Evolutionary conservation across 495 filamentous ascomycete genomes (phyloP).

Genomic region (Talaromyces borbonicus): DNA sequence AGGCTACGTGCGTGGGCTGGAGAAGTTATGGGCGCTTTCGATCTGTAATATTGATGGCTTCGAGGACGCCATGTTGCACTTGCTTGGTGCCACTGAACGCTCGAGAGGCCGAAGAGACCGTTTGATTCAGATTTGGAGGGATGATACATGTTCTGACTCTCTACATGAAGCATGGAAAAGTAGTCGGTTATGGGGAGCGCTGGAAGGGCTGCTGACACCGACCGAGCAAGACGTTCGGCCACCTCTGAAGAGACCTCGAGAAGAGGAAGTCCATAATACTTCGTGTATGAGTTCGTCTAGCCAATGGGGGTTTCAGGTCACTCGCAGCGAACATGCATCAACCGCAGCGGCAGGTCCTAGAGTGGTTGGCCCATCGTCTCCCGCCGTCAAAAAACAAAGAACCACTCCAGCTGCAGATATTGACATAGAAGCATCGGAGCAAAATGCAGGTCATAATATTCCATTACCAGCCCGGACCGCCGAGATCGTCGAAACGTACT

Average conservation of each 20-base stretch:
- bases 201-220: slow-evolving; percentile 46
- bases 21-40: slow-evolving; percentile 37
- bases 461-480: slow-evolving; percentile 52
- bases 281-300: slow-evolving; percentile 10
- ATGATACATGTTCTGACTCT: slow-evolving; percentile 40
- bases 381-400: slow-evolving; percentile 22
- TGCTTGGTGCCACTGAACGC: slow-evolving; percentile 31
- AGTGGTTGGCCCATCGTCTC: slow-evolving; percentile 21
- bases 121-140: slow-evolving; percentile 38
- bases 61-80: slow-evolving; percentile 36
- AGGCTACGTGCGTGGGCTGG: slow-evolving; percentile 36
- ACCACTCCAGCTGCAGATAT: slow-evolving; percentile 10
- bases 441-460: slow-evolving; percentile 16
- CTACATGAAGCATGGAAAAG: slow-evolving; percentile 50
- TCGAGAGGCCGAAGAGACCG: slow-evolving; percentile 22
- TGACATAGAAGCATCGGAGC: slow-evolving; percentile 8
- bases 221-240: slow-evolving; percentile 17
- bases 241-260: slow-evolving; percentile 29
- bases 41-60: slow-evolving; percentile 40
- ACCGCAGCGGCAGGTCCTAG: slow-evolving; percentile 21
- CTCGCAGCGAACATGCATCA: slow-evolving; percentile 18
- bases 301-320: slow-evolving; percentile 30
- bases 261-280: slow-evolving; percentile 23
- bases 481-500: slow-evolving; percentile 59
- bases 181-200: slow-evolving; percentile 40